These are phyloP conservation scores for Aspergillus phoenicis DNA, from an alignment of 2,329 filamentous ascomycete species.

Conservation along the genomic window DNA sequence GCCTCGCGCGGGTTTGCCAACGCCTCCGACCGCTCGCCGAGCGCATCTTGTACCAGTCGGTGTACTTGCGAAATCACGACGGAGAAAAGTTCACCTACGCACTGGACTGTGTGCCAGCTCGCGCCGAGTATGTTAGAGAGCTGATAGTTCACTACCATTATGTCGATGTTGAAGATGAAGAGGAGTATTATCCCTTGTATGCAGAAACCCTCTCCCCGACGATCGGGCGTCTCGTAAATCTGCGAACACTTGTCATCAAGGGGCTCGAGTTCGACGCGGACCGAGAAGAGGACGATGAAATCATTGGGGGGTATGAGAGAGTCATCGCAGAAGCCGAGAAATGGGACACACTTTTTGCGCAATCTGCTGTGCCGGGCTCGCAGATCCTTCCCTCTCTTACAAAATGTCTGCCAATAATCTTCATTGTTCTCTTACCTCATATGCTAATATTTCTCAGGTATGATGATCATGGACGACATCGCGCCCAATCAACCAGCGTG, in stretches of 20 bases:
- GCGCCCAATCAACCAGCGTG: neutral
- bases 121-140: neutral
- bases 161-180: neutral
- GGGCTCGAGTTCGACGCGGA: constrained; percentile 8
- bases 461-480: constrained; percentile 7
- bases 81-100: constrained; percentile 3
- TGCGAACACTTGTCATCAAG: constrained; percentile 6
- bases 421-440: neutral
- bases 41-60: constrained; percentile 3
- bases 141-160: constrained; percentile 11
- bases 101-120: neutral
- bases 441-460: neutral
- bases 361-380: neutral
- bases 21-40: neutral
- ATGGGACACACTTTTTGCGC: constrained; percentile 5
- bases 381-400: constrained; percentile 1
- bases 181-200: constrained; percentile 5
- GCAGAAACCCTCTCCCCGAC: constrained; percentile 6
- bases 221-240: constrained; percentile 2
- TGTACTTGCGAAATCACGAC: constrained; percentile 7
- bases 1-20: constrained; percentile 4
- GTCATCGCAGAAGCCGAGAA: neutral
- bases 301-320: neutral
- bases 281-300: neutral
- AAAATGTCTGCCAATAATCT: constrained; percentile 1